Evolutionary conservation across 164 flowering plant genomes (phyloP).

Genomic region (Echeveria elegans): DNA sequence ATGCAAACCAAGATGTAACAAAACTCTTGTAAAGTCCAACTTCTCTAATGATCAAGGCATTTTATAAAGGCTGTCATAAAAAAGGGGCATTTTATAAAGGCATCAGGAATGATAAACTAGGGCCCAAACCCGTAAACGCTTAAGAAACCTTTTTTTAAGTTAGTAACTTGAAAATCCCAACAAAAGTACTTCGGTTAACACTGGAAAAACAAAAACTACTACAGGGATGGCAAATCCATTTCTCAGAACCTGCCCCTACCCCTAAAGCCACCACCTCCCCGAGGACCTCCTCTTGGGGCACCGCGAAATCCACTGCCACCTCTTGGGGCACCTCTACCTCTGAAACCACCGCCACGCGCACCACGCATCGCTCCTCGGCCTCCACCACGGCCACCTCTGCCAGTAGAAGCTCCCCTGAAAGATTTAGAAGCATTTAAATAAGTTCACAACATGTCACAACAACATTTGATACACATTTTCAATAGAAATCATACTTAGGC

Average conservation of each 20-base stretch:
- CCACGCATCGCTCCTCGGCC: constrained; percentile 34
- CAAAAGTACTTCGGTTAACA: not conserved
- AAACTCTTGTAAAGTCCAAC: too few species aligned
- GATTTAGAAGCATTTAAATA: not conserved
- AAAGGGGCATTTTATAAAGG: too few species aligned
- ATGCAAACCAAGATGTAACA: too few species aligned
- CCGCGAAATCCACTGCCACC: constrained; percentile 35
- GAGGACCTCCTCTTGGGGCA: constrained; percentile 33
- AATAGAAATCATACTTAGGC: constrained; percentile 98
- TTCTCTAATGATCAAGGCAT: too few species aligned
- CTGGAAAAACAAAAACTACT: not conserved
- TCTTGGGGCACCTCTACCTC: constrained; percentile 50
- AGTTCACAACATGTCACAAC: too few species aligned
- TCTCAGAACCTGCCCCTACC: constrained; percentile 35
- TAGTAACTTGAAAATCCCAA: too few species aligned
- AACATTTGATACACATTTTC: too few species aligned
- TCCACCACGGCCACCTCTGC: constrained; percentile 48
- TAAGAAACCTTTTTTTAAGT: too few species aligned
- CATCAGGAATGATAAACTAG: too few species aligned
- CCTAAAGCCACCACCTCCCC: constrained; percentile 46
- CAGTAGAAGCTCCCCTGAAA: constrained; percentile 31
- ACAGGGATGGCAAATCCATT: not conserved
- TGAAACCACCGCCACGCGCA: constrained; percentile 23
- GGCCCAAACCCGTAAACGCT: too few species aligned
- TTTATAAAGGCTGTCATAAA: too few species aligned